These are phyloP conservation scores for Boechera divaricarpa DNA, from an alignment of 345 rosid species.

Conservation along the genomic window DNA sequence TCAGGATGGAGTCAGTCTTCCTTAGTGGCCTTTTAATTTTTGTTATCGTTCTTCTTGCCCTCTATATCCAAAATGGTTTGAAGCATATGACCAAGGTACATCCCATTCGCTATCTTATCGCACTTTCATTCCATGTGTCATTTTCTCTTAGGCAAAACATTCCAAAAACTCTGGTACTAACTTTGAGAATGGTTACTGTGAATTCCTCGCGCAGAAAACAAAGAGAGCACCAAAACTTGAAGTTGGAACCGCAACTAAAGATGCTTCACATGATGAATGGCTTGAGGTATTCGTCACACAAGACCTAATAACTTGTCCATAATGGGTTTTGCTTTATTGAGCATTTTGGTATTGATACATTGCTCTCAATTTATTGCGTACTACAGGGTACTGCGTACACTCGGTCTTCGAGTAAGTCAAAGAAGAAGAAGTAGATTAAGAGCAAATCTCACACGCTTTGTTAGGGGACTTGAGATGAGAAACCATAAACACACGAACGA, in stretches of 20 bases:
- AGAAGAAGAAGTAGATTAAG: slow-evolving; percentile 69
- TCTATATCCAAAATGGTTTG: slow-evolving; percentile 75
- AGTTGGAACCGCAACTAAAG: slow-evolving; percentile 74
- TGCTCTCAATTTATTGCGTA: background rate
- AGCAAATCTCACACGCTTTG: slow-evolving; percentile 10
- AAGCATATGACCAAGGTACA: slow-evolving; percentile 80
- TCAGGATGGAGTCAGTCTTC: slow-evolving; percentile 86
- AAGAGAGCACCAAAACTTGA: slow-evolving; percentile 83
- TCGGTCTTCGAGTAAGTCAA: slow-evolving; percentile 62
- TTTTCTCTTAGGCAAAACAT: background rate
- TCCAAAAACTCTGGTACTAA: background rate
- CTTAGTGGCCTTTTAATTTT: slow-evolving; percentile 76
- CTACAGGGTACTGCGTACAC: slow-evolving; percentile 78
- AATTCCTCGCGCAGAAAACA: slow-evolving; percentile 57
- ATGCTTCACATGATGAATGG: slow-evolving; percentile 92
- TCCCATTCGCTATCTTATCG: background rate
- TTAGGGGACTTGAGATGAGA: slow-evolving; percentile 7
- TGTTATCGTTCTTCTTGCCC: slow-evolving; percentile 59
- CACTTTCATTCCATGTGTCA: slow-evolving; percentile 5
- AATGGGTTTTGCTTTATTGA: slow-evolving; percentile 5
- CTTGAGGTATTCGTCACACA: slow-evolving; percentile 58
- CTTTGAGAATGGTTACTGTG: background rate
- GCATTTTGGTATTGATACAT: background rate
- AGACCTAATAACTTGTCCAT: background rate
- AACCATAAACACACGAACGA: slow-evolving; percentile 19